phyloP scores from a whole-genome alignment of 2,329 filamentous ascomycete genomes.

The Anthostomella pinea region DNA sequence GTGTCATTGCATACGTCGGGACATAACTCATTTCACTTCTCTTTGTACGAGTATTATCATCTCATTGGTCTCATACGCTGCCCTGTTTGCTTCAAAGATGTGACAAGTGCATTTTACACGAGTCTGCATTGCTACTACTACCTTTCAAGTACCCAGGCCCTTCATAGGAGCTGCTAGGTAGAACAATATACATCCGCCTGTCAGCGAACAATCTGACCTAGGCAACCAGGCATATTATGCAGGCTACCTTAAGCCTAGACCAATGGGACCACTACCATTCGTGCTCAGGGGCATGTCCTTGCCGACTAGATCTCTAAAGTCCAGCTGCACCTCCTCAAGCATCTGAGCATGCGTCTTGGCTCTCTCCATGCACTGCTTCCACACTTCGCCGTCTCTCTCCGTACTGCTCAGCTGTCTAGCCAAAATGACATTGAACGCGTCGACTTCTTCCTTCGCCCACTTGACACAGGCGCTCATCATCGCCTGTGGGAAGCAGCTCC shows the following conservation, averaged over 20 bases:
- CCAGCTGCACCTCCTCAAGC: conserved; percentile 80
- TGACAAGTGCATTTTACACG: no score
- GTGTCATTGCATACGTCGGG: no score
- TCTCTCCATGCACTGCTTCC: conserved; percentile 78
- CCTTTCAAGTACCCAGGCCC: no score
- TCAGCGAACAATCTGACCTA: no score
- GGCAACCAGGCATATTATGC: no score
- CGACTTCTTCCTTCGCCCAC: conserved; percentile 95
- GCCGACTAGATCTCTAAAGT: conserved; percentile 82
- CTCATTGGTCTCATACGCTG: no score
- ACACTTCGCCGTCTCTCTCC: conserved; percentile 70
- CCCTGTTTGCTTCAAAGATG: no score
- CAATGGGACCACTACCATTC: conserved; percentile 35
- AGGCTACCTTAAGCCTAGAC: conserved; percentile 40
- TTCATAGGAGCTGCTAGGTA: no score
- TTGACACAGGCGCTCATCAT: conserved; percentile 95
- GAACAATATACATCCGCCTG: no score
- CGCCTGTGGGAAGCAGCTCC: conserved; percentile 76
- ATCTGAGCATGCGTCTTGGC: conserved; percentile 78
- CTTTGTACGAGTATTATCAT: no score
- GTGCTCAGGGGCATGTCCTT: conserved; percentile 41
- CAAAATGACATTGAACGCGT: conserved; percentile 83
- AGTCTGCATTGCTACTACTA: not conserved
- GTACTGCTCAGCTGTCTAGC: conserved; percentile 84
- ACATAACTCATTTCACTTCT: no score